These are phyloP conservation scores for Phascolomyces articulosus DNA, from an alignment of 371 early-diverging fungal genomes.

Conservation along the genomic window DNA sequence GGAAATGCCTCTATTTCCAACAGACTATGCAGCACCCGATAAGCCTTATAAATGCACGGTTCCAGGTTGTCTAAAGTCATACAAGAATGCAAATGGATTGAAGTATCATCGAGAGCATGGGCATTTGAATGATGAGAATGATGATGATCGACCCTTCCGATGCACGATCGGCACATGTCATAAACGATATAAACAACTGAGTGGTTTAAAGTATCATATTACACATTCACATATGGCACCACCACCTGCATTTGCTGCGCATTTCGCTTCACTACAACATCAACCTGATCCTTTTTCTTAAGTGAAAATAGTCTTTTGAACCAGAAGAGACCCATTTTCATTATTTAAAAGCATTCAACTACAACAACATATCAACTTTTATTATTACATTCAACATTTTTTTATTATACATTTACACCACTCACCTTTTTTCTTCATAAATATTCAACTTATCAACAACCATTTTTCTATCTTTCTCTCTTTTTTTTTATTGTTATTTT, in stretches of 20 bases:
- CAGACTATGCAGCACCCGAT: not conserved
- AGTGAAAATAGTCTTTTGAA: not conserved
- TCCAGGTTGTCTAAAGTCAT: constrained; percentile 15
- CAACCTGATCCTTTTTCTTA: not conserved
- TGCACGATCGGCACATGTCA: constrained; percentile 78
- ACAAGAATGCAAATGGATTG: constrained; percentile 21
- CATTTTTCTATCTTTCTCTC: no score
- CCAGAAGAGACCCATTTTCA: no score
- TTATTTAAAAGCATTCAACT: no score
- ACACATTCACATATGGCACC: constrained; percentile 11
- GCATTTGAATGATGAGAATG: constrained; percentile 10
- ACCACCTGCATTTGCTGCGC: not conserved
- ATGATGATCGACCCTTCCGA: constrained; percentile 58
- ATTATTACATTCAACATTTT: not conserved
- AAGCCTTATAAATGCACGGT: constrained; percentile 39
- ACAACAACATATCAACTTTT: not conserved
- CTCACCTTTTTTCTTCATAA: no score
- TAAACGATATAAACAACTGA: constrained; percentile 89
- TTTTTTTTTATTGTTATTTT: no score
- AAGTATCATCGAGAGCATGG: constrained; percentile 21
- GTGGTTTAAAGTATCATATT: constrained; percentile 90
- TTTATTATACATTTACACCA: not conserved
- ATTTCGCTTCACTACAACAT: not conserved
- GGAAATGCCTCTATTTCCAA: not conserved
- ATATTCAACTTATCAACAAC: no score